Conservation (phyloP, 2,329 filamentous ascomycete species). For the Fusarium abutilonis region DNA sequence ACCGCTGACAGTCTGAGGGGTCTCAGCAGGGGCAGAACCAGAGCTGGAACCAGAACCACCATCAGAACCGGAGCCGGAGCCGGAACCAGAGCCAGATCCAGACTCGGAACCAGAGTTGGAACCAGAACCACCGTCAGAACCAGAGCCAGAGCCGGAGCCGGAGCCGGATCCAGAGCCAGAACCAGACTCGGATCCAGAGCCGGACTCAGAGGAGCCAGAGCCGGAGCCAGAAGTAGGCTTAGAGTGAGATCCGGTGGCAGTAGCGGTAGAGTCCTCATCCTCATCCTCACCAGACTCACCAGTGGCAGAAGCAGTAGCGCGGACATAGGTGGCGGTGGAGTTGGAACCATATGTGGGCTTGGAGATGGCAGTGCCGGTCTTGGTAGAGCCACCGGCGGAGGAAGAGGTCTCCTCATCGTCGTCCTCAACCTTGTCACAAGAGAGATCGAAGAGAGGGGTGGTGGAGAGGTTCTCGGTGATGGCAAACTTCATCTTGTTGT, state of each 20-base stretch:
- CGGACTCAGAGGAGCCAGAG: slow-evolving; percentile 22
- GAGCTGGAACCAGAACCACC: slow-evolving; percentile 14
- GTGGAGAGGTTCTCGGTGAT: slow-evolving; percentile 64
- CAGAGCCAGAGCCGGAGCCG: slow-evolving; percentile 21
- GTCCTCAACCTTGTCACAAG: slow-evolving; percentile 56
- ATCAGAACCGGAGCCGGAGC: slow-evolving; percentile 28
- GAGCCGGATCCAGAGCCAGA: slow-evolving; percentile 18
- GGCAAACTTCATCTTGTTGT: slow-evolving; percentile 67
- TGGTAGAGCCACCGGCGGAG: slow-evolving; percentile 36
- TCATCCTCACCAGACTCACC: slow-evolving; percentile 61
- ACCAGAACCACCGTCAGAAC: slow-evolving; percentile 1
- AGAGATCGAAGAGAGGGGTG: slow-evolving; percentile 62
- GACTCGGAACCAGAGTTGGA: slow-evolving; percentile 26
- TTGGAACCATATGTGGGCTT: slow-evolving; percentile 39
- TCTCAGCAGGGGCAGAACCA: slow-evolving; percentile 29
- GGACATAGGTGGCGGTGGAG: slow-evolving; percentile 53
- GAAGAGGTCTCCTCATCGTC: slow-evolving; percentile 36
- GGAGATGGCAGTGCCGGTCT: slow-evolving; percentile 19
- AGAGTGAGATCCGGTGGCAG: slow-evolving; percentile 50
- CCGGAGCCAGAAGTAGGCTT: slow-evolving; percentile 18
- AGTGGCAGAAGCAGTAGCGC: slow-evolving; percentile 52
- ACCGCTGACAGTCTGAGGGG: slow-evolving; percentile 32
- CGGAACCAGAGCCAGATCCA: slow-evolving; percentile 12
- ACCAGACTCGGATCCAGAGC: slow-evolving; percentile 21
- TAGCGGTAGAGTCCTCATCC: slow-evolving; percentile 61